A percentile compares a stretch with the other conserved stretches of the same genome.
Evolutionary conservation across 2,329 filamentous ascomycete genomes (phyloP).

Genomic region (Pseudocercospora fuligena): DNA sequence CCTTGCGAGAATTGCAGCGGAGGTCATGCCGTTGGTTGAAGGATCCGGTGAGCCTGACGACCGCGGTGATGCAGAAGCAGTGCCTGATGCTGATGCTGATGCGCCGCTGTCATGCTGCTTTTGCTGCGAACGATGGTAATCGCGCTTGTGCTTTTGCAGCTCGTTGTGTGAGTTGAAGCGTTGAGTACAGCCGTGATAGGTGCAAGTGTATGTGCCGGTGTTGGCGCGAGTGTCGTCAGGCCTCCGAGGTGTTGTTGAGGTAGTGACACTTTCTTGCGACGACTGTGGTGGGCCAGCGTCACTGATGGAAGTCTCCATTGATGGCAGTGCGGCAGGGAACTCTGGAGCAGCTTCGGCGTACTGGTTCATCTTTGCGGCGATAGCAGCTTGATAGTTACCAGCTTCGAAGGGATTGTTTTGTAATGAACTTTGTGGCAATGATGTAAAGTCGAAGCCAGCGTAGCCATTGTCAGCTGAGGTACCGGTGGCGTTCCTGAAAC

Average conservation of each 20-base stretch:
- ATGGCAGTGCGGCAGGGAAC: constrained; percentile 64
- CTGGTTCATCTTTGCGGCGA: constrained; percentile 35
- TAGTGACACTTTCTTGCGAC: constrained; percentile 47
- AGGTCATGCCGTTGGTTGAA: constrained; percentile 53
- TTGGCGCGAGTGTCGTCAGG: constrained; percentile 72
- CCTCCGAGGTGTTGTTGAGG: constrained; percentile 46
- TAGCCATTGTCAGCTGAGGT: constrained; percentile 39
- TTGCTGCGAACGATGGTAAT: constrained; percentile 81
- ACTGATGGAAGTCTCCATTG: constrained; percentile 65
- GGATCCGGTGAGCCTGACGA: constrained; percentile 39
- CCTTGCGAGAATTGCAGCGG: constrained; percentile 60
- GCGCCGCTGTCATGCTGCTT: constrained; percentile 34
- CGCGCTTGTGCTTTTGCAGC: constrained; percentile 93
- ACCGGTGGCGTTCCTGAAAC: constrained; percentile 49
- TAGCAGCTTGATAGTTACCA: constrained; percentile 35
- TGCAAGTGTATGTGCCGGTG: constrained; percentile 92
- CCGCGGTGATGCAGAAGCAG: constrained; percentile 36
- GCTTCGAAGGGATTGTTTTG: constrained; percentile 31
- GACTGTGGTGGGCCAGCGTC: constrained; percentile 54
- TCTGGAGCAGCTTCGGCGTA: constrained; percentile 54
- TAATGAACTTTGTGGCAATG: constrained; percentile 34
- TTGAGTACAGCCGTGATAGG: constrained; percentile 85
- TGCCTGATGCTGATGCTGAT: constrained; percentile 46
- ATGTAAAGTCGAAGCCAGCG: constrained; percentile 44
- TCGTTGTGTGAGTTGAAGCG: constrained; percentile 87